Evolutionary conservation across 148 eudicot species (phyloP).

Genomic region (Diospyros lotus): DNA sequence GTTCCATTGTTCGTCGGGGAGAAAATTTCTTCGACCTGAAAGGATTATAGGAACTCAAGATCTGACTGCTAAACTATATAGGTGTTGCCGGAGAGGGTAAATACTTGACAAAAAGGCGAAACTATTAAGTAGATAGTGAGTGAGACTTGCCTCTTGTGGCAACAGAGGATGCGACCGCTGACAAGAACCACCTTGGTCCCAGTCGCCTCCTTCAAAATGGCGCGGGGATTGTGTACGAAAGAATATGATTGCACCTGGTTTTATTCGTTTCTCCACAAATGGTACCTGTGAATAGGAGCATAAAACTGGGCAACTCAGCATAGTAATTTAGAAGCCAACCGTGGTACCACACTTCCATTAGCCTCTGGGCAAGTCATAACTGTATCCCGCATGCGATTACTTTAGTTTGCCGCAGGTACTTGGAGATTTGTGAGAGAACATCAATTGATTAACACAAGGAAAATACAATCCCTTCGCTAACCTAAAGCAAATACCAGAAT

Average conservation of each 20-base stretch:
- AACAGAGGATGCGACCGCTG: slow-evolving; percentile 59
- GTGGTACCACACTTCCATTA: neutral
- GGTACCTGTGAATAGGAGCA: slow-evolving; percentile 29
- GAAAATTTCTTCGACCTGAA: slow-evolving; percentile 72
- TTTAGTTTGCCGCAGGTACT: too few relatives aligned
- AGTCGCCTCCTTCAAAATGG: slow-evolving; percentile 98
- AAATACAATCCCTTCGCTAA: too few relatives aligned
- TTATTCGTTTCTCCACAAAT: slow-evolving; percentile 55
- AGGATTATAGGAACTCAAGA: neutral
- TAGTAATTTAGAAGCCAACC: neutral
- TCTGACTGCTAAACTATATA: neutral
- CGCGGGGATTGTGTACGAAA: slow-evolving; percentile 92
- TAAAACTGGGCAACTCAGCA: neutral
- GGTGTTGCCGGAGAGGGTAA: neutral
- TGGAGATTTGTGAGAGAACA: too few relatives aligned
- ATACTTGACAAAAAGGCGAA: too few relatives aligned
- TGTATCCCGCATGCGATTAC: too few relatives aligned
- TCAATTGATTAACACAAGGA: too few relatives aligned
- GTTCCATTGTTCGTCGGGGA: slow-evolving; percentile 67
- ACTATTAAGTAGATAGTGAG: neutral
- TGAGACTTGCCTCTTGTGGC: slow-evolving; percentile 39
- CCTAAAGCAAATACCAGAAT: too few relatives aligned
- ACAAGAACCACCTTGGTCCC: slow-evolving; percentile 95
- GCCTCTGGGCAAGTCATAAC: too few relatives aligned
- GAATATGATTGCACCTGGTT: slow-evolving; percentile 44